A percentile compares a stretch with the other conserved stretches of the same genome.
Evolutionary conservation across 805 yeast genomes (phyloP).

Genomic region (Debaryomyces castellii): DNA sequence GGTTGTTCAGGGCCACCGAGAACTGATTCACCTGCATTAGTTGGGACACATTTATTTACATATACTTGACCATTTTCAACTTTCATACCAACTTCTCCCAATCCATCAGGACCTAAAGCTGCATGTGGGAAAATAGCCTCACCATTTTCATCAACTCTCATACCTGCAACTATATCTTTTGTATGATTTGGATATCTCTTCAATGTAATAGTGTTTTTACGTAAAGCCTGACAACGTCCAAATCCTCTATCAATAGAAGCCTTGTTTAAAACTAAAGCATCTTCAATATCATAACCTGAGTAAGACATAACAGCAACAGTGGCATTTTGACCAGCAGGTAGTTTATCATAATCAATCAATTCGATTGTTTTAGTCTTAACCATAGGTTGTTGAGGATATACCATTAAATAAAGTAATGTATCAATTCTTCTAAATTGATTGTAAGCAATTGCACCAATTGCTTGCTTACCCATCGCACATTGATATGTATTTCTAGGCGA

Average conservation of each 20-base stretch:
- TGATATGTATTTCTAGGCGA: slow-evolving; percentile 91
- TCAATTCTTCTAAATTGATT: slow-evolving; percentile 96
- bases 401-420: slow-evolving; percentile 89
- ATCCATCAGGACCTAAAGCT: slow-evolving; percentile 89
- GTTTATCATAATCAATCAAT: slow-evolving; percentile 88
- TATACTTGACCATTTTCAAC: slow-evolving; percentile 92
- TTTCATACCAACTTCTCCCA: slow-evolving; percentile 92
- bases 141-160: slow-evolving; percentile 80
- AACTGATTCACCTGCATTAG: slow-evolving; percentile 71
- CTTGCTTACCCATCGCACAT: slow-evolving; percentile 98
- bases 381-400: slow-evolving; percentile 99
- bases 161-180: slow-evolving; percentile 86
- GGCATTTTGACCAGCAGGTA: slow-evolving; percentile 99
- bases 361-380: slow-evolving; percentile 97
- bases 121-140: slow-evolving; percentile 84
- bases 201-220: slow-evolving; percentile 85
- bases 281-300: slow-evolving; percentile 98
- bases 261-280: slow-evolving; percentile 93
- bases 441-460: slow-evolving; percentile 98
- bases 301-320: slow-evolving; percentile 99
- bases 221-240: slow-evolving; percentile 94
- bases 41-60: slow-evolving; percentile 90
- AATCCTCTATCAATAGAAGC: slow-evolving; percentile 94
- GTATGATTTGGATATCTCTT: slow-evolving; percentile 94
- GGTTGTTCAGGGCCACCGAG: slow-evolving; percentile 36